Conservation (phyloP, 2,329 filamentous ascomycete species). For the Thelonectria olida region DNA sequence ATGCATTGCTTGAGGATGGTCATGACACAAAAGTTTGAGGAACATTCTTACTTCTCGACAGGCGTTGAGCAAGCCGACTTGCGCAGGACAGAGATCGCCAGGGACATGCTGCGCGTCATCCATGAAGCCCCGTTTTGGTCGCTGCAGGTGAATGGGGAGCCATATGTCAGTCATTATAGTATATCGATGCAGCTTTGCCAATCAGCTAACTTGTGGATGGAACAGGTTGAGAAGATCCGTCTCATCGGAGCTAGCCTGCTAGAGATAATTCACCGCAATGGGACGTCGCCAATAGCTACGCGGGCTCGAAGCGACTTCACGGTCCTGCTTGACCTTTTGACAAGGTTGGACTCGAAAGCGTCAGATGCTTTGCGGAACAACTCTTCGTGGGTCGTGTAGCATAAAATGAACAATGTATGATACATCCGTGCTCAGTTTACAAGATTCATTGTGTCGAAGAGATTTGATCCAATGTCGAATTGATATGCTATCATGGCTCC, state of each 20-base stretch:
- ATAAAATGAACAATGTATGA: too few species aligned
- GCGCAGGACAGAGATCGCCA: constrained; percentile 53
- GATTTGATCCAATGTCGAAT: too few species aligned
- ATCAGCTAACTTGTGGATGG: neutral
- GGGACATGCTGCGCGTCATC: constrained; percentile 52
- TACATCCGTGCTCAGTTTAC: too few species aligned
- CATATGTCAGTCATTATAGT: constrained; percentile 43
- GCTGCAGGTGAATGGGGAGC: constrained; percentile 51
- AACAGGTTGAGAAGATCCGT: constrained; percentile 51
- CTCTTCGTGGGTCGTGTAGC: constrained; percentile 27
- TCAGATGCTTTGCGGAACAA: constrained; percentile 50
- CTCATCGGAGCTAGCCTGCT: constrained; percentile 50
- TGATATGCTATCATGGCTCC: neutral
- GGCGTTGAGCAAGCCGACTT: constrained; percentile 45
- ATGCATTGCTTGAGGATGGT: constrained; percentile 54
- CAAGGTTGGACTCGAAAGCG: constrained; percentile 53
- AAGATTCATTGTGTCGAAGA: too few species aligned
- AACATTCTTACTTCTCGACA: constrained; percentile 42
- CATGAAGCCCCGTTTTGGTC: constrained; percentile 54
- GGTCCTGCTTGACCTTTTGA: constrained; percentile 51
- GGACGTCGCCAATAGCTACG: constrained; percentile 47
- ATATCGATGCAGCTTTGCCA: neutral
- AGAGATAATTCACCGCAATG: constrained; percentile 50
- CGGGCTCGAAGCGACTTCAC: constrained; percentile 51
- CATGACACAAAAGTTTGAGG: constrained; percentile 49